Base-by-base conservation (phyloP, 1,139 yeast genomes). In the Eremothecium coryli region DNA sequence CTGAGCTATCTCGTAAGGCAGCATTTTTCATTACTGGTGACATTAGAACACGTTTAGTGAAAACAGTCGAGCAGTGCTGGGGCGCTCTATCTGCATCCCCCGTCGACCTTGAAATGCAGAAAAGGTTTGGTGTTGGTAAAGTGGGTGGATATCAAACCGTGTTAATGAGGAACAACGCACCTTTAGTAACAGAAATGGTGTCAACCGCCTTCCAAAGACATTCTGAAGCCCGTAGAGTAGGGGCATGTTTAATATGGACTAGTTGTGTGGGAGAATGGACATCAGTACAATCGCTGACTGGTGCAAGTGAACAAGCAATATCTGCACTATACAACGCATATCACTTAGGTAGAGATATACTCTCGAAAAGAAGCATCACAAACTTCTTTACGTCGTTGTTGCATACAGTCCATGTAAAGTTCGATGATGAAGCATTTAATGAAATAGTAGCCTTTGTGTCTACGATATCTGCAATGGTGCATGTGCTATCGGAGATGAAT, bases 81-180 rank as follows among this genome's bases (percentile, higher is more conserved):
- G 79, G 77, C 43, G 62, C 71, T 8, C 66, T 84, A 38, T 9
- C 13, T 11, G n/a, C 22, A n/a, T 3, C 20, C 4, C 18, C 26
- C 6, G 25, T 31, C 9, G 38, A 39, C 7, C 21, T 18, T 1
- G 40, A 37, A 4, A 11, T 38, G 8, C 42, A 41, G 5, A 36
- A 35, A 5, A 63, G 86, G 44, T 84, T 80, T 58, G 79, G 77
- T 37, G 58, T 82, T 37, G 66, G 63, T 27, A 66, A 67, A 42
- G 72, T 76, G 46, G 84, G 90, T 28, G 88, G 88, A 0, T 76
- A 70, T 49, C 95, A 84, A 57, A 75, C 70, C 21, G 76, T 73
- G 46, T 72, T 84, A 44, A 68, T 79, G 36, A 69, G 70, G 43
- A 66, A 66, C 18, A 73, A 72, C 46, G 73, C 72, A 40, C 70